Conservation (phyloP, 257 asterid genomes). For the Cruciata laevipes region DNA sequence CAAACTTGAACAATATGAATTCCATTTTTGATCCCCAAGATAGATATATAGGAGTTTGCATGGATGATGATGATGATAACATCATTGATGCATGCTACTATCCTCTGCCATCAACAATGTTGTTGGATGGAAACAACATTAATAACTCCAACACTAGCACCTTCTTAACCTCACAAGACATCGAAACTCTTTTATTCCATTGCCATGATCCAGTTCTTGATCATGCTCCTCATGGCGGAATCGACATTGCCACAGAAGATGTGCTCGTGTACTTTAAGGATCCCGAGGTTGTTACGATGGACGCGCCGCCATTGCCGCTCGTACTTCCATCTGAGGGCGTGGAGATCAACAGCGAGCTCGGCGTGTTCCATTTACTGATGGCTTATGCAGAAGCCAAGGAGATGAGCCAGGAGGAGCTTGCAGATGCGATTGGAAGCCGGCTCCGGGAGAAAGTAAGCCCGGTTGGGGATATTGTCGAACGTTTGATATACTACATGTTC, state of each 20-base stretch:
- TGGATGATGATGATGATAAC: not conserved
- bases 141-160: not conserved
- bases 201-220: constrained; percentile 10
- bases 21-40: constrained; percentile 9
- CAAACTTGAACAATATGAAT: not conserved
- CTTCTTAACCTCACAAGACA: constrained; percentile 7
- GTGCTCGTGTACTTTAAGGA: constrained; percentile 10
- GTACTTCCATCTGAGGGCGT: constrained; percentile 26
- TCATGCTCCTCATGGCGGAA: not conserved
- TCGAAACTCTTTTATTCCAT: not conserved
- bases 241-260: constrained; percentile 12
- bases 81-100: not conserved
- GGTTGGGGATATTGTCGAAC: constrained; percentile 24
- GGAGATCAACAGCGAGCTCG: constrained; percentile 24
- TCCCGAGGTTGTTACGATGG: constrained; percentile 18
- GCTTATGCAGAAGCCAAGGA: constrained; percentile 42
- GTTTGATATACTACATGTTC: constrained; percentile 37
- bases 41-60: constrained; percentile 1
- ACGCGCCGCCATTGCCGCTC: constrained; percentile 4
- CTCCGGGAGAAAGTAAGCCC: constrained; percentile 35
- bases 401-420: constrained; percentile 24
- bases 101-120: not conserved
- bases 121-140: not conserved
- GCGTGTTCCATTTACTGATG: constrained; percentile 30
- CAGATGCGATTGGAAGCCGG: constrained; percentile 21